Percentiles rank a stretch among this genome's conserved stretches.
These are phyloP conservation scores for Odontarrhena argentea DNA, from an alignment of 345 rosid species.

Conservation along the genomic window DNA sequence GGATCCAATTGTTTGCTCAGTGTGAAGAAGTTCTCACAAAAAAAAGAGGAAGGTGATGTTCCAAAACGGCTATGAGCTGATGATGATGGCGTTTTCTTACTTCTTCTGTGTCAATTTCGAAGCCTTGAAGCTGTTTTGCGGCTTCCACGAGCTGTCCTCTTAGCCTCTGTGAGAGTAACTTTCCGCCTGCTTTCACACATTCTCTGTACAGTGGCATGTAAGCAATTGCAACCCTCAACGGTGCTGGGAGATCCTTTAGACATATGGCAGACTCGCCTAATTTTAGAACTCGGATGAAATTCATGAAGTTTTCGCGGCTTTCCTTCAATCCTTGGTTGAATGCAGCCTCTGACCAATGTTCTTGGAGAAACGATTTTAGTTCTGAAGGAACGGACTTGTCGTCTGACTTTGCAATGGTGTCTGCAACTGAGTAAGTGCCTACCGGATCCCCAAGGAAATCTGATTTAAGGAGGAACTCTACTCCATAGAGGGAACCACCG, in stretches of 20 bases:
- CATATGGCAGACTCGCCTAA: conserved; percentile 72
- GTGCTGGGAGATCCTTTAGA: conserved; percentile 72
- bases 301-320: conserved; percentile 69
- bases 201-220: conserved; percentile 87
- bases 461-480: conserved; percentile 81
- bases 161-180: conserved; percentile 67
- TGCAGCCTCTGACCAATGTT: conserved; percentile 93
- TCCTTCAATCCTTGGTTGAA: conserved; percentile 70
- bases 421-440: conserved; percentile 83
- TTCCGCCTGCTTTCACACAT: conserved; percentile 61
- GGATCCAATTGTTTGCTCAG: conserved; percentile 27
- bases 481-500: conserved; percentile 88
- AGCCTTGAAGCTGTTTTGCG: conserved; percentile 69
- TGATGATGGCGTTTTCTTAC: conserved; percentile 48
- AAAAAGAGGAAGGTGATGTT: conserved; percentile 84
- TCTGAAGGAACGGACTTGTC: conserved; percentile 81
- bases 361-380: conserved; percentile 65
- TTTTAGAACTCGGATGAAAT: conserved; percentile 66
- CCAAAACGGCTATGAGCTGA: conserved; percentile 66
- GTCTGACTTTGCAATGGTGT: conserved; percentile 83
- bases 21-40: conserved; percentile 47
- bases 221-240: conserved; percentile 76
- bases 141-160: conserved; percentile 91
- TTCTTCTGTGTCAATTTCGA: conserved; percentile 49
- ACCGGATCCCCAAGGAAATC: conserved; percentile 83